Evolutionary conservation across 1,284 basidiomycete species (phyloP).

Genomic region (Tylopilus orsonianus): DNA sequence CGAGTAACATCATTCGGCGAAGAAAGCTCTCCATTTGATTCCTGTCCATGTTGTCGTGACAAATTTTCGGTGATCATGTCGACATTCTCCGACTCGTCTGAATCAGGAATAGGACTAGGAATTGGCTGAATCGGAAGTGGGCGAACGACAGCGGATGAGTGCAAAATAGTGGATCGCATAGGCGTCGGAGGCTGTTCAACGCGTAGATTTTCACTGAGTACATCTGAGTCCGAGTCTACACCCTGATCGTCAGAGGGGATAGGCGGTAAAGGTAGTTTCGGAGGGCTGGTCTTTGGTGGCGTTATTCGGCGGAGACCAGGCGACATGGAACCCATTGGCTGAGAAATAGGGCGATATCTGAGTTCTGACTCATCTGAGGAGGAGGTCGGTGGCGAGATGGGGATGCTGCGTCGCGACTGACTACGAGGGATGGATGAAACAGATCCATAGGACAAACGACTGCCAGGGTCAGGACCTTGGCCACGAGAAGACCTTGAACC

Average conservation of each 20-base stretch:
- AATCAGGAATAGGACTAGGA: slow-evolving; percentile 19
- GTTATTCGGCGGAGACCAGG: slow-evolving; percentile 9
- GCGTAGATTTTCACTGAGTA: not conserved
- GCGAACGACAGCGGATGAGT: slow-evolving; percentile 6
- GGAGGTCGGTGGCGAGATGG: slow-evolving; percentile 2
- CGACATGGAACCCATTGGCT: not conserved
- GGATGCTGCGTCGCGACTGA: slow-evolving; percentile 3
- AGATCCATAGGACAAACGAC: not conserved
- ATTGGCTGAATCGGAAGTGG: slow-evolving; percentile 24
- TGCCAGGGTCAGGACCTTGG: not conserved
- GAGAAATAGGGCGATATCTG: slow-evolving; percentile 9
- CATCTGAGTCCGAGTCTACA: not conserved
- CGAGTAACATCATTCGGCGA: slow-evolving; percentile 17
- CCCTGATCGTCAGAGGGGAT: slow-evolving; percentile 16
- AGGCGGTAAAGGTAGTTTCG: slow-evolving; percentile 24
- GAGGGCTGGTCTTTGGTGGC: slow-evolving; percentile 19
- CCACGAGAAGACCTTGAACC: not conserved
- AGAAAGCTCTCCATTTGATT: not conserved
- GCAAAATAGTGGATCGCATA: not conserved
- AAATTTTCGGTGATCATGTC: slow-evolving; percentile 6
- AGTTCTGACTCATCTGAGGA: slow-evolving; percentile 19
- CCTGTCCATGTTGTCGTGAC: slow-evolving; percentile 12
- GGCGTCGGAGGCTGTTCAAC: slow-evolving; percentile 11
- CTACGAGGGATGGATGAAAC: not conserved
- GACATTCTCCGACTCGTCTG: slow-evolving; percentile 12